These are phyloP conservation scores for Globisporangium paddicum DNA, from an alignment of 352 stramenopile species.

Conservation along the genomic window DNA sequence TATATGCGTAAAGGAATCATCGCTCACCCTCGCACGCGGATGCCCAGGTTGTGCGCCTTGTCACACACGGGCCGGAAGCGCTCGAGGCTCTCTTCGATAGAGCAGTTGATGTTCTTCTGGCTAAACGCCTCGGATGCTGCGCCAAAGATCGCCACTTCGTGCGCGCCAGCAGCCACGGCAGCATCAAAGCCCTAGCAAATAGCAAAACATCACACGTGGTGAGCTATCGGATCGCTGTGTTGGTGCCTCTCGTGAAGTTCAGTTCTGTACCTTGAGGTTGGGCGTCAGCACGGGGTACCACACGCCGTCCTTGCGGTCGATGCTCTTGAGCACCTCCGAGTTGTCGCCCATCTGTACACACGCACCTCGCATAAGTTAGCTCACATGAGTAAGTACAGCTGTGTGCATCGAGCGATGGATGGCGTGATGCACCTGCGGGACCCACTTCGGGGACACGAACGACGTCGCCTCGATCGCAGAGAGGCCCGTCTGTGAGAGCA, in stretches of 20 bases:
- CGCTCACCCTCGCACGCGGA: constrained; percentile 86
- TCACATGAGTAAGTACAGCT: neutral
- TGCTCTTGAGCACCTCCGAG: constrained; percentile 79
- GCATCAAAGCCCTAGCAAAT: constrained; percentile 72
- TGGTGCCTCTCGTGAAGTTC: neutral
- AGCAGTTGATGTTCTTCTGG: constrained; percentile 97
- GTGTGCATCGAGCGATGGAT: too few relatives aligned
- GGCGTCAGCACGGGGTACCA: constrained; percentile 91
- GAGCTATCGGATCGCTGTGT: neutral
- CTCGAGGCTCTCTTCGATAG: constrained; percentile 92
- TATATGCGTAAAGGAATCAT: neutral
- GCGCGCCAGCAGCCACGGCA: constrained; percentile 75
- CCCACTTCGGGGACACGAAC: constrained; percentile 97
- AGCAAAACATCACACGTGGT: neutral
- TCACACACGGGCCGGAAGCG: constrained; percentile 90
- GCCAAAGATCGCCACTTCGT: constrained; percentile 95
- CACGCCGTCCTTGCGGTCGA: constrained; percentile 72
- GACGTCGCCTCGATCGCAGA: constrained; percentile 90
- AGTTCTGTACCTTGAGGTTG: constrained; percentile 87
- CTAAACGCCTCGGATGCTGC: constrained; percentile 95
- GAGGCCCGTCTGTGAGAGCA: constrained; percentile 88
- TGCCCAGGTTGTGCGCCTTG: constrained; percentile 63
- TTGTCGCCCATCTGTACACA: constrained; percentile 92
- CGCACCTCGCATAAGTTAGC: neutral
- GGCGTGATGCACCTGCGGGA: constrained; percentile 75